Conservation (phyloP, 2,329 filamentous ascomycete species). For the Dactylonectria estremocensis region DNA sequence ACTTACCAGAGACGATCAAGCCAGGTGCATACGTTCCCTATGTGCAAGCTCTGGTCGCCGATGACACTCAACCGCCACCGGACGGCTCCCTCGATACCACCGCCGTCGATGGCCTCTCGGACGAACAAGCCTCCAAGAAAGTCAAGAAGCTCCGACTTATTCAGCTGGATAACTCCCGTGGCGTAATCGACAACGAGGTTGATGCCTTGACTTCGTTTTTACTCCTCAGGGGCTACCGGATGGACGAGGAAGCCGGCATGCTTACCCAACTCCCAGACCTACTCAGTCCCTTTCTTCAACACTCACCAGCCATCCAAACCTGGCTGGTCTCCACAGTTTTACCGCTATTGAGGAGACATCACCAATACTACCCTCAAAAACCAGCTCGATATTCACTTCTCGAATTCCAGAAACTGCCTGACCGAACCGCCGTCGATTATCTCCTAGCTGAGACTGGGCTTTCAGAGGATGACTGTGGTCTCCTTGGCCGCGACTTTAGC, state of each 20-base stretch:
- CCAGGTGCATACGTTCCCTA: constrained; percentile 75
- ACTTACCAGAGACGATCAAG: constrained; percentile 79
- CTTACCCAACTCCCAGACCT: constrained; percentile 78
- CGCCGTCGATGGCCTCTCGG: constrained; percentile 70
- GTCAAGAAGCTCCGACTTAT: constrained; percentile 75
- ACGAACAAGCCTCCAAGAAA: constrained; percentile 75
- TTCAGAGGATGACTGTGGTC: constrained; percentile 55
- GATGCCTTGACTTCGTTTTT: constrained; percentile 76
- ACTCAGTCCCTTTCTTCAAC: constrained; percentile 76
- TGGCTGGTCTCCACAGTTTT: constrained; percentile 81
- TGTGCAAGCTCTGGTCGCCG: constrained; percentile 69
- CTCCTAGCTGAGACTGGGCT: constrained; percentile 72
- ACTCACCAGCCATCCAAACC: constrained; percentile 72
- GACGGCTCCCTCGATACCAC: constrained; percentile 68
- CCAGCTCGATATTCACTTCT: constrained; percentile 68
- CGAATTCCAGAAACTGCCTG: constrained; percentile 75
- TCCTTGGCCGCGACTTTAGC: constrained; percentile 75
- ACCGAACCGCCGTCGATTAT: constrained; percentile 70
- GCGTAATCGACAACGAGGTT: constrained; percentile 62
- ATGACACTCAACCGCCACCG: constrained; percentile 59
- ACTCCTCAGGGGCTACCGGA: constrained; percentile 75
- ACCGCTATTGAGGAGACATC: constrained; percentile 77
- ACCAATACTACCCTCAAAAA: constrained; percentile 76
- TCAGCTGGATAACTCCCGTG: constrained; percentile 67
- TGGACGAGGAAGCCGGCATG: constrained; percentile 82